These are phyloP conservation scores for Yamagishiella unicocca DNA, from an alignment of 139 green algal species.

Conservation along the genomic window DNA sequence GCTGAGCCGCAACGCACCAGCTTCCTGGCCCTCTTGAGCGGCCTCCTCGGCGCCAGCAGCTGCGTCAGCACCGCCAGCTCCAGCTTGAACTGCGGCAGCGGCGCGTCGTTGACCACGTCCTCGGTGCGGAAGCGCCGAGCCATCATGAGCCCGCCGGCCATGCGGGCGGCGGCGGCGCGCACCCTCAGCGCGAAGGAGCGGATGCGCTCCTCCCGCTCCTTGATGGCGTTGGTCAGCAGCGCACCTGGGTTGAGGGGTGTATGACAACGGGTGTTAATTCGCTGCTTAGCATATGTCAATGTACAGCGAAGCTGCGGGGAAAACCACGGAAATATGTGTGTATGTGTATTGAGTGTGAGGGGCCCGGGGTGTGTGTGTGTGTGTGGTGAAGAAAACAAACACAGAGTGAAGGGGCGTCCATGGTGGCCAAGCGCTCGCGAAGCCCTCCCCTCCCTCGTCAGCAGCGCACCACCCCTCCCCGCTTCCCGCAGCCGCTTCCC, in stretches of 20 bases:
- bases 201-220: conserved; percentile 65
- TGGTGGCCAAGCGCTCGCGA: too few species aligned
- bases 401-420: too few species aligned
- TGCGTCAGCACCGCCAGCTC: conserved; percentile 50
- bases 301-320: too few species aligned
- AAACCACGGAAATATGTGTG: too few species aligned
- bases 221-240: conserved; percentile 54
- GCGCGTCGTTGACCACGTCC: conserved; percentile 71
- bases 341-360: too few species aligned
- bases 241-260: conserved; percentile 36
- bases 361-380: too few species aligned
- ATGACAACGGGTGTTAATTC: background rate
- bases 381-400: too few species aligned
- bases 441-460: background rate
- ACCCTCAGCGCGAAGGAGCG: conserved; percentile 62
- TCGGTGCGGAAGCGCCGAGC: conserved; percentile 60
- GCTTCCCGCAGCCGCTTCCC: background rate
- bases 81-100: conserved; percentile 68
- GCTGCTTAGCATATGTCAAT: too few species aligned
- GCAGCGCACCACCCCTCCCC: background rate
- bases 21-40: conserved; percentile 31
- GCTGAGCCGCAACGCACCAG: too few species aligned
- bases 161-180: conserved; percentile 47
- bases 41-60: conserved; percentile 39
- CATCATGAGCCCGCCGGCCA: conserved; percentile 43